A percentile compares a stretch with the other conserved stretches of the same genome.
These are phyloP conservation scores for Bathelium albidoporum DNA, from an alignment of 495 filamentous ascomycete species.

Conservation along the genomic window DNA sequence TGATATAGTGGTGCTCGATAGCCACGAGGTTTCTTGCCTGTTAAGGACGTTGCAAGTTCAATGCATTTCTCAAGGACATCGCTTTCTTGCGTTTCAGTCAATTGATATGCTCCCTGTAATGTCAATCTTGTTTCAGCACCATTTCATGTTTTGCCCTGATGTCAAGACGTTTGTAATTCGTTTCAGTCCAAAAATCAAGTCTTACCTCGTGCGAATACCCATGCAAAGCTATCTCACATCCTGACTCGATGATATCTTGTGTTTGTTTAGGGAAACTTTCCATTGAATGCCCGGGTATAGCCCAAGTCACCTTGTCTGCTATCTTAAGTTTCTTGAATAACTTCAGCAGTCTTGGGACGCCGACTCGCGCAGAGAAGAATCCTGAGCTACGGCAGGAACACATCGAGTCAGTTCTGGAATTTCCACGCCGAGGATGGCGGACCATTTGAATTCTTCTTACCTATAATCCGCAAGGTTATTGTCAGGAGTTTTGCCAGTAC, in stretches of 20 bases:
- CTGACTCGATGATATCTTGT: conserved; percentile 42
- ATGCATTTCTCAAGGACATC: conserved; percentile 48
- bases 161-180: background rate
- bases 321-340: conserved; percentile 46
- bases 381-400: too few relatives aligned
- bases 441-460: too few relatives aligned
- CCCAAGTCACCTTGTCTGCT: conserved; percentile 48
- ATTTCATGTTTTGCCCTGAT: background rate
- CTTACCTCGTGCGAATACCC: conserved; percentile 47
- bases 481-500: conserved; percentile 40
- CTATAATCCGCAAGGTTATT: conserved; percentile 51
- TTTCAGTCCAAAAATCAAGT: background rate
- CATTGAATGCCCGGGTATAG: conserved; percentile 52
- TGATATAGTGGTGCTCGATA: conserved; percentile 53
- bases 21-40: conserved; percentile 44
- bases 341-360: conserved; percentile 48
- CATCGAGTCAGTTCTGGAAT: too few relatives aligned
- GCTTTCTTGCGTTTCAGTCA: conserved; percentile 47
- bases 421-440: too few relatives aligned
- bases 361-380: conserved; percentile 50
- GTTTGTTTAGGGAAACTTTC: conserved; percentile 50
- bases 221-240: conserved; percentile 50
- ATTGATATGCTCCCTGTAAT: conserved; percentile 37
- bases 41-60: conserved; percentile 37
- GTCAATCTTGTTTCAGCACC: background rate